phyloP scores from a whole-genome alignment of 352 stramenopile species.

The Aphanomyces stellatus region DNA sequence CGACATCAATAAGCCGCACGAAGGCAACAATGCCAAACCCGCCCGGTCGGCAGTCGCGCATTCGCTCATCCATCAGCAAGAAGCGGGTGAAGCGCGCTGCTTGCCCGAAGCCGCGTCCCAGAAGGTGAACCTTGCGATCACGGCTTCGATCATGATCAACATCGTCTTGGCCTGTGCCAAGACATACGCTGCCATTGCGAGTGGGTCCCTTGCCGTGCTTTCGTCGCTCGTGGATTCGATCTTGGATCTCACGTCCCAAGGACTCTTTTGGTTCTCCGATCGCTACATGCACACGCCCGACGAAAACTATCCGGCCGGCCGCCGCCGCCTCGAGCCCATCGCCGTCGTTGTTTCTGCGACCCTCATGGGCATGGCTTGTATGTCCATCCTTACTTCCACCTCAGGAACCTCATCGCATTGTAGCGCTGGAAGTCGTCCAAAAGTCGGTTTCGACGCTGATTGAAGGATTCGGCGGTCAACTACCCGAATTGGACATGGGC shows the following conservation, averaged over 20 bases:
- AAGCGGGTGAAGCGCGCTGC: slow-evolving; percentile 39
- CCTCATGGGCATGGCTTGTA: slow-evolving; percentile 94
- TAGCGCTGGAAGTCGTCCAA: slow-evolving; percentile 91
- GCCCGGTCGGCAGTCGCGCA: slow-evolving; percentile 63
- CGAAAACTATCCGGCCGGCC: slow-evolving; percentile 91
- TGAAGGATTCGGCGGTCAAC: slow-evolving; percentile 44
- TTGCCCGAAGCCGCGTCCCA: slow-evolving; percentile 32
- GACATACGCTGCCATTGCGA: slow-evolving; percentile 70
- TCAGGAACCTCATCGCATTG: not conserved
- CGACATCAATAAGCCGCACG: slow-evolving; percentile 1
- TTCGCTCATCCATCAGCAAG: slow-evolving; percentile 49
- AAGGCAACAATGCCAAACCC: not conserved
- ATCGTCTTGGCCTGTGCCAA: slow-evolving; percentile 59
- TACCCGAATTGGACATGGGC: slow-evolving; percentile 64
- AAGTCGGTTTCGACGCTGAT: slow-evolving; percentile 82
- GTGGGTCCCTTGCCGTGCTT: slow-evolving; percentile 88
- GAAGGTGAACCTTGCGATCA: slow-evolving; percentile 62
- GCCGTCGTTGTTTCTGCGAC: slow-evolving; percentile 93
- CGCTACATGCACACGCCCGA: slow-evolving; percentile 82
- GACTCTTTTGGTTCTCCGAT: slow-evolving; percentile 92
- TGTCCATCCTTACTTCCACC: not conserved
- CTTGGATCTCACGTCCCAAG: slow-evolving; percentile 90
- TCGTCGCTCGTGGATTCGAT: slow-evolving; percentile 92
- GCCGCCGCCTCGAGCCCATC: slow-evolving; percentile 89
- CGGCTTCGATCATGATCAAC: slow-evolving; percentile 57